phyloP scores from a whole-genome alignment of 257 asterid genomes.

The Solanum arcanum region DNA sequence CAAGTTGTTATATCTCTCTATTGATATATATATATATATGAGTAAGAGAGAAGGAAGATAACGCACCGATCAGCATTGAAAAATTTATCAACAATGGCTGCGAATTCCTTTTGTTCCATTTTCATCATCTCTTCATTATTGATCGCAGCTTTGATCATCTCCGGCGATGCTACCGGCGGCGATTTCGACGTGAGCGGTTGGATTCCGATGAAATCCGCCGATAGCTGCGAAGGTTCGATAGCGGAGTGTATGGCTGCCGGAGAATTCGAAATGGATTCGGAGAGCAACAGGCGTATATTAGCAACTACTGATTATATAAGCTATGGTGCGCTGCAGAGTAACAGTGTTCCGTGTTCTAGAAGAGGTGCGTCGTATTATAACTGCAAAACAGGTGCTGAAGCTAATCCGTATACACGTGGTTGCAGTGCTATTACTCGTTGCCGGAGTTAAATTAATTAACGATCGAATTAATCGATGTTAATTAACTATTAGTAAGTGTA shows the following conservation, averaged over 20 bases:
- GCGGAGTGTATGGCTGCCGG: constrained; percentile 53
- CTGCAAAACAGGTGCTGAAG: constrained; percentile 68
- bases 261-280: constrained; percentile 57
- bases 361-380: constrained; percentile 88
- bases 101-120: constrained; percentile 2
- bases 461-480: background rate
- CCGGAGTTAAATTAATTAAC: constrained; percentile 31
- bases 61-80: background rate
- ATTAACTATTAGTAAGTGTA: background rate
- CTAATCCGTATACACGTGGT: constrained; percentile 68
- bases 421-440: constrained; percentile 75
- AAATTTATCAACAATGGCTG: constrained; percentile 5
- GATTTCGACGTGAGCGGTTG: background rate
- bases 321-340: constrained; percentile 81
- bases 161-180: background rate
- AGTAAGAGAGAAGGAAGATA: background rate
- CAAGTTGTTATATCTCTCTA: background rate
- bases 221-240: constrained; percentile 31
- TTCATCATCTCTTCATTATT: background rate
- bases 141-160: background rate
- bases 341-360: constrained; percentile 61
- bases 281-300: constrained; percentile 52
- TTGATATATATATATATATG: background rate
- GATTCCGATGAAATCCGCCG: constrained; percentile 2
- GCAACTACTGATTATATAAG: constrained; percentile 61